These are phyloP conservation scores for Aureobasidium sp. DNA, from an alignment of 2,329 filamentous ascomycete species.

Conservation along the genomic window DNA sequence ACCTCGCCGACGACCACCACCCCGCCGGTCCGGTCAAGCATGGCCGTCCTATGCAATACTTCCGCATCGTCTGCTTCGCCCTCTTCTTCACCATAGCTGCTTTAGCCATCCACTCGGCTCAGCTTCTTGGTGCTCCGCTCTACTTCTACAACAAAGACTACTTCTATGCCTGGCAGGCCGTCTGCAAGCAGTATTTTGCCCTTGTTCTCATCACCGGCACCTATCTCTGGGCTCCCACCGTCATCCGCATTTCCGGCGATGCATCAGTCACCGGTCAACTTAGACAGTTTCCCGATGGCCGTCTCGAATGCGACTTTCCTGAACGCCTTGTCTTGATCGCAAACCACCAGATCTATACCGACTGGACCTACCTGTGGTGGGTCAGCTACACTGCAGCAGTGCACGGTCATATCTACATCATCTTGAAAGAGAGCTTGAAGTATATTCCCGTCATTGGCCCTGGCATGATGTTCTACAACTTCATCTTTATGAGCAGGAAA, in stretches of 20 bases:
- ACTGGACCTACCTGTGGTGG: constrained; percentile 94
- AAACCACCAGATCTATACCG: constrained; percentile 84
- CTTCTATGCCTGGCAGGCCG: constrained; percentile 77
- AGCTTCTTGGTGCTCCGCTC: constrained; percentile 63
- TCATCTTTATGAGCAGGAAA: constrained; percentile 90
- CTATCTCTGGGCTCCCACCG: constrained; percentile 76
- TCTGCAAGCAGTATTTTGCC: constrained; percentile 79
- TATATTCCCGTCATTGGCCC: constrained; percentile 72
- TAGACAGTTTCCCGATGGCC: constrained; percentile 58
- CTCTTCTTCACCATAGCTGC: constrained; percentile 38
- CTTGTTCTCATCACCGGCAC: constrained; percentile 69
- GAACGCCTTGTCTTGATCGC: constrained; percentile 76
- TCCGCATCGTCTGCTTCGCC: constrained; percentile 36
- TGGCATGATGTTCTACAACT: constrained; percentile 79
- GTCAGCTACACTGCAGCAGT: constrained; percentile 76
- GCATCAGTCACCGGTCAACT: constrained; percentile 70
- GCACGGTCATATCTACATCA: constrained; percentile 84
- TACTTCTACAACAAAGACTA: constrained; percentile 65
- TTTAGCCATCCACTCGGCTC: constrained; percentile 49
- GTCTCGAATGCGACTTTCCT: constrained; percentile 69
- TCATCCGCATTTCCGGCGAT: constrained; percentile 76
- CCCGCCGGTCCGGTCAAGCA: constrained; percentile 32
- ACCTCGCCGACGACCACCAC: constrained; percentile 15
- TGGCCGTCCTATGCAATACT: constrained; percentile 32
- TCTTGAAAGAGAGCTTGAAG: constrained; percentile 79